Evolutionary conservation across 23 red algal species (phyloP), one percentile per base, ranked within the genome.

Genomic region (Gracilaria gracilis): DNA sequence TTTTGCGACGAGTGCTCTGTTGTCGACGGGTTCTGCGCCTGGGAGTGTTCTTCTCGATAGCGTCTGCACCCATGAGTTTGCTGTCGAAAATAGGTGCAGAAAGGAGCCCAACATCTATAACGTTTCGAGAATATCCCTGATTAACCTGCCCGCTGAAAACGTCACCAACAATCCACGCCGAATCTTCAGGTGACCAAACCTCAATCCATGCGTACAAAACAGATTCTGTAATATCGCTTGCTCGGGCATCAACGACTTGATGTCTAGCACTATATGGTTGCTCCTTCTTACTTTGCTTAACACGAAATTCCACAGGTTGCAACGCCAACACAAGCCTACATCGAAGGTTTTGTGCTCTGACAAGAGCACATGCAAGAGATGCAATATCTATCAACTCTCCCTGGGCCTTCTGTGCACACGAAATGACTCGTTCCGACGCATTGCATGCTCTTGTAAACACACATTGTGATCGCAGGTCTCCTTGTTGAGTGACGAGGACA

Each of bases 151-250:
- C 79, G 33, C 65, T 53, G 31, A 74, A 50, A 0, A 93, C 77
- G 57, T 98, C 95, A 24, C 91, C 50, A 75, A 57, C 81, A 24
- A 94, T 79, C 95, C 95, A 98, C 46, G 50, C 82, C 35, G 67
- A 33, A 32, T 82, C 24, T 23, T 49, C 29, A 20, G 59, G 20
- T 61, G 37, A 74, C 90, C 91, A 97, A 25, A 94, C 83, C 86
- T 98, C 95, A 28, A 94, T 75, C 95, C 95, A 98, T 42, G 58
- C 47, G 50, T 84, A 92, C 62, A 92, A 49, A 11, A 65, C 38
- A 23, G 74, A 15, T 48, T 49, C 54, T 37, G 71, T 23, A 23
- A 27, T 19, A 80, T 81, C 57, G 6, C 69, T 57, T 16, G 51
- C 35, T 9, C 73, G 67, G 13, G 46, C 80, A 36, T 84, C 31